phyloP scores from a whole-genome alignment of 2,329 filamentous ascomycete species.

The Acrodontium crateriforme region DNA sequence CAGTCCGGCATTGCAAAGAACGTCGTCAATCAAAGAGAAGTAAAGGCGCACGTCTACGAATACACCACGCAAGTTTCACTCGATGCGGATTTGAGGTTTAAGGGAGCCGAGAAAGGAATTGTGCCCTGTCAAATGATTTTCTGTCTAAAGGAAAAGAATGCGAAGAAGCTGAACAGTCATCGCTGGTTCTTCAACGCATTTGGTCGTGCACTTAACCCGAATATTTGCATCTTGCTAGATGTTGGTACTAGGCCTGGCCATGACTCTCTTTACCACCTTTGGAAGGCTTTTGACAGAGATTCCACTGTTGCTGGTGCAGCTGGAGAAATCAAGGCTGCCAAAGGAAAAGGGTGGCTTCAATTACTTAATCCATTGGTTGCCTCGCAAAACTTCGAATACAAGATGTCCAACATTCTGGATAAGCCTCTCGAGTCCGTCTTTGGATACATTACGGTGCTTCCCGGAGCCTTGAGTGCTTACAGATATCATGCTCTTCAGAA shows the following conservation, averaged over 20 bases:
- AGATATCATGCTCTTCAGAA: conserved; percentile 93
- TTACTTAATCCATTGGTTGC: conserved; percentile 89
- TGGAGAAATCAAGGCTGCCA: conserved; percentile 95
- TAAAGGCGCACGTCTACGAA: conserved; percentile 94
- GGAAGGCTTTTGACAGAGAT: conserved; percentile 97
- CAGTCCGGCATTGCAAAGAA: conserved; percentile 99
- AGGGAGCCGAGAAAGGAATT: conserved; percentile 97
- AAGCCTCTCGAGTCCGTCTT: conserved; percentile 96
- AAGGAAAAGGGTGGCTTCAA: conserved; percentile 69
- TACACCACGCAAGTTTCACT: conserved; percentile 97
- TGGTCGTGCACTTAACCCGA: conserved; percentile 79
- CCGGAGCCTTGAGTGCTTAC: conserved; percentile 88
- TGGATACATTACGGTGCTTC: conserved; percentile 93
- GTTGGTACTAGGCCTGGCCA: conserved; percentile 84
- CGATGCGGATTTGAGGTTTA: conserved; percentile 92
- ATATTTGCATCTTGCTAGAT: conserved; percentile 91
- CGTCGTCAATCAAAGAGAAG: conserved; percentile 86
- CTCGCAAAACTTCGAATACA: conserved; percentile 98
- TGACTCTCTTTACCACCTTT: conserved; percentile 90
- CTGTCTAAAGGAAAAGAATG: conserved; percentile 94
- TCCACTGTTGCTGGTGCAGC: conserved; percentile 95
- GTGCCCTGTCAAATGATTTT: conserved; percentile 98
- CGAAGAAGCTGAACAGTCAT: conserved; percentile 95
- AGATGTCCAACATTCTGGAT: conserved; percentile 98
- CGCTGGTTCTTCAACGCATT: conserved; percentile 99